Evolutionary conservation across 106 monocot genomes (phyloP).

Genomic region (Hemerocallis citrina): DNA sequence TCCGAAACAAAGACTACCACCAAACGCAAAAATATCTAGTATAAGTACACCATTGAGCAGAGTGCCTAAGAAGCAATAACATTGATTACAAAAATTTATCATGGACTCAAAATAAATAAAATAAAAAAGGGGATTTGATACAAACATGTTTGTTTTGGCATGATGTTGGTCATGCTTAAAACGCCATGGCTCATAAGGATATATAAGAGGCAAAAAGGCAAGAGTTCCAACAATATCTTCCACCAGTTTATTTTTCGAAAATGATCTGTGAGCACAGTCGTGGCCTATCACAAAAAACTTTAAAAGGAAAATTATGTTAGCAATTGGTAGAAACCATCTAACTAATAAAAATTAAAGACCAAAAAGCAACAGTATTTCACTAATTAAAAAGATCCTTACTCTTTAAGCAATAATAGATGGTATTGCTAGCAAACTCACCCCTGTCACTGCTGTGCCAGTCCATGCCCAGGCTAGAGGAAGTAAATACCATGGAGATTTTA

Average conservation of each 20-base stretch:
- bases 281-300: conserved; percentile 99
- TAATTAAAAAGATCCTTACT: background rate
- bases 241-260: conserved; percentile 89
- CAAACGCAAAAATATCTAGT: background rate
- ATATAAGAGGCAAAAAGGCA: conserved; percentile 90
- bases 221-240: conserved; percentile 96
- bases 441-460: conserved; percentile 92
- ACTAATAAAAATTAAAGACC: background rate
- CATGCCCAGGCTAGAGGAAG: conserved; percentile 96
- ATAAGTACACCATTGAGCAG: background rate
- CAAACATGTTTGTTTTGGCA: conserved; percentile 97
- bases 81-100: background rate
- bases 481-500: conserved; percentile 86
- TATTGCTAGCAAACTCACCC: conserved; percentile 41
- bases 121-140: conserved; percentile 7
- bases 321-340: background rate
- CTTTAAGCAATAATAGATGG: background rate
- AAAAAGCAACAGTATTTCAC: background rate
- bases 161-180: conserved; percentile 96
- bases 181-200: conserved; percentile 98
- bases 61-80: background rate
- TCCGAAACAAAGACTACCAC: background rate
- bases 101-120: conserved; percentile 4
- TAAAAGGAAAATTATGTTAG: conserved; percentile 5
- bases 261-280: conserved; percentile 97